A percentile compares a stretch with the other conserved stretches of the same genome.
Evolutionary conservation across 1,284 basidiomycete species (phyloP).

Genomic region (Fomitopsis betulina): DNA sequence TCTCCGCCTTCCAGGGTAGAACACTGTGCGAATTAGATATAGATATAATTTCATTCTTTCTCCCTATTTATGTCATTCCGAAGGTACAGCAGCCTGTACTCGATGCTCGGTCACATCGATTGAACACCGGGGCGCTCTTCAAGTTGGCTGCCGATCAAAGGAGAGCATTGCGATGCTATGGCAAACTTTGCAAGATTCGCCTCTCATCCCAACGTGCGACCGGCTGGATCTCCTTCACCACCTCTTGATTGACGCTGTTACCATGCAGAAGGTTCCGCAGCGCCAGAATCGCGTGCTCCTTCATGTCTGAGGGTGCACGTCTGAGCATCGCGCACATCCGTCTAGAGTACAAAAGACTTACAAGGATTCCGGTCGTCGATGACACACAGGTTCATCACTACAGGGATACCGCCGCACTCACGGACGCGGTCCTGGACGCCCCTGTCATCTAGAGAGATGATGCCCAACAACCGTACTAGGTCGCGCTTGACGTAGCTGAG

Average conservation of each 20-base stretch:
- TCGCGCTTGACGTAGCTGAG: slow-evolving; percentile 82
- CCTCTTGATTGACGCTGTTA: slow-evolving; percentile 75
- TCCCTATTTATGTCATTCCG: too few species aligned
- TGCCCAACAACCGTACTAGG: slow-evolving; percentile 76
- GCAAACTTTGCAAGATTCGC: slow-evolving; percentile 24
- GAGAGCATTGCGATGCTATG: not conserved
- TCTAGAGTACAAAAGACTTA: slow-evolving; percentile 35
- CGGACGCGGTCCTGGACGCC: slow-evolving; percentile 72
- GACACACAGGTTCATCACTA: slow-evolving; percentile 83
- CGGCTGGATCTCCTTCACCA: slow-evolving; percentile 72
- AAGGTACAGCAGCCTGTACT: too few species aligned
- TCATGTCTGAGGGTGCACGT: slow-evolving; percentile 53
- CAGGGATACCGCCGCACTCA: slow-evolving; percentile 64
- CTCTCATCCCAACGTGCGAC: slow-evolving; percentile 52
- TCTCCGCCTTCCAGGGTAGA: not conserved
- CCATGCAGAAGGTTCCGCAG: slow-evolving; percentile 72
- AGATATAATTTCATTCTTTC: too few species aligned
- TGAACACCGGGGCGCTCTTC: too few species aligned
- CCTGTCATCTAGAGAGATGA: slow-evolving; percentile 60
- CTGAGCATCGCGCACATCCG: not conserved
- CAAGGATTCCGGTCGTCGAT: slow-evolving; percentile 89
- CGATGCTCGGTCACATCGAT: too few species aligned
- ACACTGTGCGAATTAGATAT: too few species aligned
- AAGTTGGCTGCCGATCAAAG: too few species aligned
- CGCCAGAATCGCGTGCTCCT: slow-evolving; percentile 86